A percentile compares a stretch with the other conserved stretches of the same genome.
phyloP scores from a whole-genome alignment of 257 asterid species.

The Ligustrum vulgare region DNA sequence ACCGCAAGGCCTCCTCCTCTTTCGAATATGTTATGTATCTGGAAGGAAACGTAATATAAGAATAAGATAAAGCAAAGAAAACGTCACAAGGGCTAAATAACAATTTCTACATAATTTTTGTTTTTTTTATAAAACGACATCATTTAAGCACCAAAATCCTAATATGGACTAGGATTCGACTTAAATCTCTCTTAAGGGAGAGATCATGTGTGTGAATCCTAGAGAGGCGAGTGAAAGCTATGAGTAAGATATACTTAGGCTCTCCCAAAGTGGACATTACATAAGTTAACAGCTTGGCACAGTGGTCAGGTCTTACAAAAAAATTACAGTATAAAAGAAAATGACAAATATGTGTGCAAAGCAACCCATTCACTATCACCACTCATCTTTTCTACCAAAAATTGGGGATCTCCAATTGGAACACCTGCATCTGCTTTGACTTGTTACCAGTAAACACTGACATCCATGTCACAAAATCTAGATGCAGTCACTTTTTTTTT shows the following conservation, averaged over 20 bases:
- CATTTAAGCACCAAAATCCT: not conserved
- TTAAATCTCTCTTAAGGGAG: no score
- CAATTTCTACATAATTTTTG: not conserved
- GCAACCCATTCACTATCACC: not conserved
- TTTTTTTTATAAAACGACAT: no score
- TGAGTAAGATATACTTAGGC: no score
- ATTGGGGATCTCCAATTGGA: not conserved
- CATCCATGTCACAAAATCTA: constrained; percentile 1
- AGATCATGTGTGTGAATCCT: no score
- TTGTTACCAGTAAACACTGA: not conserved
- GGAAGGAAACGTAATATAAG: constrained; percentile 25
- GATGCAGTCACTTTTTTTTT: constrained; percentile 15
- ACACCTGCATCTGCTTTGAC: not conserved
- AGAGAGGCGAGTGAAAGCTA: no score
- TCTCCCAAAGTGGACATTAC: no score
- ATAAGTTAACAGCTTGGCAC: no score
- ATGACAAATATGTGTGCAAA: not conserved
- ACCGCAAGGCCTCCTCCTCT: constrained; percentile 91
- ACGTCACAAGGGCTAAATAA: not conserved
- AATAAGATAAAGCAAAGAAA: constrained; percentile 3
- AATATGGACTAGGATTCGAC: not conserved
- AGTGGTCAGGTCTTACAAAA: not conserved
- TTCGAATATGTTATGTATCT: constrained; percentile 87
- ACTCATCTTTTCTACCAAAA: not conserved
- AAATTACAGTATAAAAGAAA: not conserved